phyloP scores from a whole-genome alignment of 345 rosid genomes.

The Angophora floribunda region DNA sequence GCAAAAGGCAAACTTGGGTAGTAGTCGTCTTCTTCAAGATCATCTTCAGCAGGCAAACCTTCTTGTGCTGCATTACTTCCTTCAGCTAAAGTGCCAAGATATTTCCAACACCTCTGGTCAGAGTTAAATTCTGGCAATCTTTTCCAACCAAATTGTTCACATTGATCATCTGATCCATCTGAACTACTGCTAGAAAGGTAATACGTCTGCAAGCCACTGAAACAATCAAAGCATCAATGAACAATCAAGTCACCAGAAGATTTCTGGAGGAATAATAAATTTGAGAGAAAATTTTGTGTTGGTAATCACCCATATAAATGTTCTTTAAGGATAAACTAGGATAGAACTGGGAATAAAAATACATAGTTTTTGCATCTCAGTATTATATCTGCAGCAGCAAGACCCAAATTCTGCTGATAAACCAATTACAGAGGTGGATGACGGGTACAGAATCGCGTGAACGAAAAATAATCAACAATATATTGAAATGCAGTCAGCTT shows the following conservation, averaged over 20 bases:
- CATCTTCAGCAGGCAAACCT: conserved; percentile 57
- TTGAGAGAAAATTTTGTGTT: background rate
- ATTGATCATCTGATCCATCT: conserved; percentile 65
- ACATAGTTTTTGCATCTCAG: background rate
- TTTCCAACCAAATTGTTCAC: conserved; percentile 75
- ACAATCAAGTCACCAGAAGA: background rate
- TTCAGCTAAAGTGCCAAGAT: conserved; percentile 56
- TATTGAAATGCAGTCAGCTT: background rate
- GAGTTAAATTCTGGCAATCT: conserved; percentile 64
- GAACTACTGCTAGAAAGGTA: conserved; percentile 50
- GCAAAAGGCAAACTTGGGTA: conserved; percentile 94
- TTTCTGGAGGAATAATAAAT: background rate
- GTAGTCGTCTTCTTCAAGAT: conserved; percentile 77
- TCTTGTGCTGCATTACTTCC: conserved; percentile 23
- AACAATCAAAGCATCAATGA: conserved; percentile 5
- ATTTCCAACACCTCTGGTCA: conserved; percentile 73
- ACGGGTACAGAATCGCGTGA: background rate
- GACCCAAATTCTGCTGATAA: background rate
- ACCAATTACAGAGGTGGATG: background rate
- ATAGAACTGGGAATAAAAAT: background rate
- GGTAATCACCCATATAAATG: background rate
- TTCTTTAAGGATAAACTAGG: background rate
- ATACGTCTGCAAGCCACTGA: conserved; percentile 66
- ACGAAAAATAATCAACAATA: background rate
- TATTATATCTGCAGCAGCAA: background rate